Base-by-base conservation (phyloP, 2,329 filamentous ascomycete genomes). In the Colletotrichum horii region DNA sequence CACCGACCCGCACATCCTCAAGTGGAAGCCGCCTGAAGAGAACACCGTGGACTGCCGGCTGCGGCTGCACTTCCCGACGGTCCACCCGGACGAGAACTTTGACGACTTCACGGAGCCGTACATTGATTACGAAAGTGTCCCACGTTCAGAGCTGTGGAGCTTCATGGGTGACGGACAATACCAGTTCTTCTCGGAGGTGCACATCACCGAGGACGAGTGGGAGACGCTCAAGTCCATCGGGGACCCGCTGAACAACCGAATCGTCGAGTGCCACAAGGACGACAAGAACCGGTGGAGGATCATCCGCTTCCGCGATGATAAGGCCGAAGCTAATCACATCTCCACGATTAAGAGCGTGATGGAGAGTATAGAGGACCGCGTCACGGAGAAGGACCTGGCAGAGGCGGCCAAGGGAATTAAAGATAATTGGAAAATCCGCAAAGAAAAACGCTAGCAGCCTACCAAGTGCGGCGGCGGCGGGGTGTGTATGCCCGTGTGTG, bases 11-110 rank as follows among this genome's bases (percentile, higher is more conserved):
- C 94, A 98, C 83, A 99, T 98, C 77, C 88, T 99, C 52, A 99
- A 99, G 84, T 99, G 97, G 97, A 99, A 99, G 85, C 96, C 96
- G 1, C 95, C 95, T 6, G 90, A 95, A 78, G 97, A 99, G 84
- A 99, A 99, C 86, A 98, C 96, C 0, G 92, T 99, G 79, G 97
- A 99, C 83, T 98, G 98, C 83, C 91, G 94, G 56, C 89, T 98
- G 80, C 91, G 91, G 67, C 89, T 99, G 58, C 88, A 90, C 15
- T 98, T 98, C 80, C 94, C 94, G 0, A 82, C 88, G 1, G 88
- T 94, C n/a, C 90, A 94, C 75, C 93, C 94, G 1, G 85, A 88
- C 19, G 94, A 97, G 79, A 91, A 91, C 38, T 58, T 74, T 58
- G 93, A 94, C 22, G 93, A 93, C 22, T 84, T 91, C 43, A 89